Base-by-base conservation (phyloP, 768 basidiomycete species). In the Auriscalpium vulgare region DNA sequence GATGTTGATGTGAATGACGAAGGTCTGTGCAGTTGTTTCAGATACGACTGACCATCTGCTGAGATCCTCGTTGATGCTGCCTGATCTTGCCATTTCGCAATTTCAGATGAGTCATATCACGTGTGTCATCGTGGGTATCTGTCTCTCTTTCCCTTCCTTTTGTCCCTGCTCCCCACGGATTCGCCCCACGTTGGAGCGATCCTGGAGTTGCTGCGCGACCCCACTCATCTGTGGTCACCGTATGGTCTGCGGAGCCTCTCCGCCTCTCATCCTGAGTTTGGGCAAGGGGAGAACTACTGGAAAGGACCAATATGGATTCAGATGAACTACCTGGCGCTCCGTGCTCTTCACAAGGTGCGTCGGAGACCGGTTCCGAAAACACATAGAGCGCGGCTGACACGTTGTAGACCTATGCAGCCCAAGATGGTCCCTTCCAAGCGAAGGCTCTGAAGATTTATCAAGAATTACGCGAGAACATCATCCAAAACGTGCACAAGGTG, bases 221-320 rank as follows among this genome's bases (percentile, higher is more conserved):
- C 92, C 0, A 72, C 84, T 34, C 88, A 93, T 59, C 79, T 98
- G 36, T 97, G 95, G 95, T 95, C 93, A 2, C 78, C 82, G 1
- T 94, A 84, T 67, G 95, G 95, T 29, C 73, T 97, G 37, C 86
- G 95, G 34, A 95, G 91, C 59, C 72, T 98, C 53, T 92, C 89
- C 8, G 84, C 80, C n/a, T 82, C 84, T 17, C 92, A 97, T 66
- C 83, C 87, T n/a, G 81, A 90, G 50, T 97, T 93, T 63, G 95
- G 94, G 13, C 74, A 82, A 63, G 95, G 88, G 48, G 95, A 98
- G 71, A 91, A 98, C 72, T 98, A 98, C 70, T 98, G 95, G 95
- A 87, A 87, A 64, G 94, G 95, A 1, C 91, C 95, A 3, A 88
- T 98, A 50, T 97, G 95, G 95, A 80, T 97, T 38, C 95, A 92